These are phyloP conservation scores for Gymnopus androsaceus DNA, from an alignment of 1,284 basidiomycete genomes.

Conservation along the genomic window DNA sequence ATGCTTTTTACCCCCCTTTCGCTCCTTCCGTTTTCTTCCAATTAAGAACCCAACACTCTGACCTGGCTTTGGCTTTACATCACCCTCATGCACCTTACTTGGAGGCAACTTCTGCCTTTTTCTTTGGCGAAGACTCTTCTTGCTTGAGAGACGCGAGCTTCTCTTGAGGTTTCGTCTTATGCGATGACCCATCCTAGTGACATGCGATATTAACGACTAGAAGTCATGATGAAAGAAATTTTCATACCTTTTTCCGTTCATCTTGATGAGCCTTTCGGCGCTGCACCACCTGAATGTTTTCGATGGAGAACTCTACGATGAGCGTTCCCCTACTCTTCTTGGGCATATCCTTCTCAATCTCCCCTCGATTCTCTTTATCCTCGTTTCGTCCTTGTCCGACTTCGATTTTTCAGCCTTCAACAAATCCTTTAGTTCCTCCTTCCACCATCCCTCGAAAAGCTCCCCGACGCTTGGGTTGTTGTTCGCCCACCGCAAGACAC, in stretches of 20 bases:
- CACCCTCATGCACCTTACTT: neutral
- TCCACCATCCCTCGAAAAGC: slow-evolving; percentile 82
- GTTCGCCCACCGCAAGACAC: slow-evolving; percentile 93
- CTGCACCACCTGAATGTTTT: slow-evolving; percentile 88
- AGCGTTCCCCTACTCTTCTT: slow-evolving; percentile 62
- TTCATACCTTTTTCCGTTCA: slow-evolving; percentile 28
- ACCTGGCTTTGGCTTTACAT: slow-evolving; percentile 25
- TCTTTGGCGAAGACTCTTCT: slow-evolving; percentile 38
- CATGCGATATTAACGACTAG: neutral
- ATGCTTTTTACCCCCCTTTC: slow-evolving; percentile 40
- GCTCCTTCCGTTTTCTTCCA: slow-evolving; percentile 53
- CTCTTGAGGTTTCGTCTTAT: slow-evolving; percentile 16
- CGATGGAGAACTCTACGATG: slow-evolving; percentile 91
- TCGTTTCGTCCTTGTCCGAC: slow-evolving; percentile 48
- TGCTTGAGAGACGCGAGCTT: slow-evolving; percentile 18
- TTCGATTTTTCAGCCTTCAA: slow-evolving; percentile 59
- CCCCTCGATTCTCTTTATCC: slow-evolving; percentile 62
- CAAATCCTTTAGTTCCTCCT: slow-evolving; percentile 74
- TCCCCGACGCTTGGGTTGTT: slow-evolving; percentile 72
- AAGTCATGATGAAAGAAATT: neutral
- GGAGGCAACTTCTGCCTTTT: slow-evolving; percentile 30
- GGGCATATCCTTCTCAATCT: slow-evolving; percentile 50
- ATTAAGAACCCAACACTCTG: slow-evolving; percentile 50
- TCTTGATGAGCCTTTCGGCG: slow-evolving; percentile 55
- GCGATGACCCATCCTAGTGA: slow-evolving; percentile 13